A percentile compares a stretch with the other conserved stretches of the same genome.
Evolutionary conservation across 176 grass and related monocot genomes (phyloP).

Genomic region (maize (Zea mays)): DNA sequence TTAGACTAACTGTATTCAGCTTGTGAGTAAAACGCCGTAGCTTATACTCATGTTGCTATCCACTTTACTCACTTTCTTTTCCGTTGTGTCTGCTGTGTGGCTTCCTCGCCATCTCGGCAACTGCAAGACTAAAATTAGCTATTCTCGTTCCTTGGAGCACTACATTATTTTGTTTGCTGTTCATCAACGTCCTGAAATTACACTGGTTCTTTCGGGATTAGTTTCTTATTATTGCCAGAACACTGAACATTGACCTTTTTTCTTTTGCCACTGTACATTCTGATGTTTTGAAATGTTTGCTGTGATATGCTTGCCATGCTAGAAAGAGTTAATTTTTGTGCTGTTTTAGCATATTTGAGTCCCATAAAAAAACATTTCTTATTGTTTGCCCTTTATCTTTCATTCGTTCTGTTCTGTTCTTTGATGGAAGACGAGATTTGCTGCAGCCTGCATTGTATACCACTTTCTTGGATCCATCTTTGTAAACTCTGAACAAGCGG

Average conservation of each 20-base stretch:
- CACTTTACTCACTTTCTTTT: neutral
- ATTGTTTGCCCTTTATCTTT: neutral
- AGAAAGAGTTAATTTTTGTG: neutral
- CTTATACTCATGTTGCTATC: neutral
- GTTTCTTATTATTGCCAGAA: conserved; percentile 1
- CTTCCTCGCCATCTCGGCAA: neutral
- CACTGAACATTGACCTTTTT: neutral
- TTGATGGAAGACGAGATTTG: too few relatives aligned
- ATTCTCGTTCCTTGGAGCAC: neutral
- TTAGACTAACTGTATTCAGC: conserved; percentile 35
- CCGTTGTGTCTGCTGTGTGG: neutral
- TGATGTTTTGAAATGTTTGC: neutral
- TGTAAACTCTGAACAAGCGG: too few relatives aligned
- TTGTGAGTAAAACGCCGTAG: conserved; percentile 7
- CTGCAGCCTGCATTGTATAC: too few relatives aligned
- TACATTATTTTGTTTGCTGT: neutral
- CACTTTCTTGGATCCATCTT: too few relatives aligned
- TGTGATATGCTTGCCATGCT: neutral
- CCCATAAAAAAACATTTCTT: neutral
- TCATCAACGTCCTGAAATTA: neutral
- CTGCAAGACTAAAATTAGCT: neutral
- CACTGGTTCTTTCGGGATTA: neutral
- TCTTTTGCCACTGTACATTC: neutral
- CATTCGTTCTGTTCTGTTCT: too few relatives aligned
- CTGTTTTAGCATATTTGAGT: neutral